Evolutionary conservation across 768 basidiomycete genomes (phyloP).

Genomic region (Nevesoporus exiguus): DNA sequence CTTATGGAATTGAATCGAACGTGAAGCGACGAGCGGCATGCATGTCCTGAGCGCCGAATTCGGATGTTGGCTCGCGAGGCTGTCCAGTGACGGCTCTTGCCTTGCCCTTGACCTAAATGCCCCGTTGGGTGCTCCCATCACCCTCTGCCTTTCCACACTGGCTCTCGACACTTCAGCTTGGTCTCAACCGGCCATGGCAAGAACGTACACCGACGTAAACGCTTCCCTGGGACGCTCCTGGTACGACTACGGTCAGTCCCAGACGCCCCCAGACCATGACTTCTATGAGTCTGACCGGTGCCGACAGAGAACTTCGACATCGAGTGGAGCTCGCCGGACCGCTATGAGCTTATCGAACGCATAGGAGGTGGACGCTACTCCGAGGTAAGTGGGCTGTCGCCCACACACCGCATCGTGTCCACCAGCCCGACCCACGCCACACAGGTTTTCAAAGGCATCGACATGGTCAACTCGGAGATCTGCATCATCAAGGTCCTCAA

Average conservation of each 20-base stretch:
- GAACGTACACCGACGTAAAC: slow-evolving; percentile 56
- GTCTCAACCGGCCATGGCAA: slow-evolving; percentile 36
- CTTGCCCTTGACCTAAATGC: slow-evolving; percentile 24
- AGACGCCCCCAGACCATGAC: neutral
- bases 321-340: slow-evolving; percentile 64
- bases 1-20: neutral
- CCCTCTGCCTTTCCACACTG: slow-evolving; percentile 16
- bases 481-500: slow-evolving; percentile 73
- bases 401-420: neutral
- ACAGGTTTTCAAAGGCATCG: slow-evolving; percentile 58
- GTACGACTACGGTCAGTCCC: slow-evolving; percentile 57
- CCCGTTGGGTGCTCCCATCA: slow-evolving; percentile 17
- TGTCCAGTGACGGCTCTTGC: slow-evolving; percentile 10
- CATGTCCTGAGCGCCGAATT: neutral
- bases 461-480: slow-evolving; percentile 50
- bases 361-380: slow-evolving; percentile 67
- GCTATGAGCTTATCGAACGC: slow-evolving; percentile 62
- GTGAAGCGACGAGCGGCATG: neutral
- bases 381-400: slow-evolving; percentile 38
- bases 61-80: slow-evolving; percentile 8
- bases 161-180: slow-evolving; percentile 15
- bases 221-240: slow-evolving; percentile 53
- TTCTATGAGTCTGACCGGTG: neutral
- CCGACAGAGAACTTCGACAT: slow-evolving; percentile 51
- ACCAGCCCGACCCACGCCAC: slow-evolving; percentile 1